A percentile compares a stretch with the other conserved stretches of the same genome.
Evolutionary conservation across 1,284 basidiomycete species (phyloP).

Genomic region (Trichosporon sp.): DNA sequence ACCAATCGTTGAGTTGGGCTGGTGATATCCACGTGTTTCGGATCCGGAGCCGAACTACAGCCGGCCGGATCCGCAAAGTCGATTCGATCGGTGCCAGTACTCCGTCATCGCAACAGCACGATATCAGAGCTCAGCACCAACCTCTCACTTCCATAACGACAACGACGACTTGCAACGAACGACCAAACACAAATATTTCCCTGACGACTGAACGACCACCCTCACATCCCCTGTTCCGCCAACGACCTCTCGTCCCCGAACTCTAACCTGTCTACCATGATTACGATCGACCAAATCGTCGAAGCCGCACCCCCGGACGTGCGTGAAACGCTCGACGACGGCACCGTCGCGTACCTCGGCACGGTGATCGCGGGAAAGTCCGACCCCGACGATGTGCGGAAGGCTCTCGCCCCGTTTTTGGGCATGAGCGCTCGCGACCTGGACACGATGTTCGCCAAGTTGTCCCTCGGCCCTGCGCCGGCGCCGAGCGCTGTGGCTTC

Average conservation of each 20-base stretch:
- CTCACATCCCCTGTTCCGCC: not conserved
- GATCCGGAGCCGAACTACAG: not conserved
- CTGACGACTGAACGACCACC: not conserved
- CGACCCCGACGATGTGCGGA: conserved; percentile 2
- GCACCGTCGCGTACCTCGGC: conserved; percentile 12
- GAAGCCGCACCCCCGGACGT: conserved; percentile 12
- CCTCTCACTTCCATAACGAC: not conserved
- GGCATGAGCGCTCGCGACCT: conserved; percentile 13
- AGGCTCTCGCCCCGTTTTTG: conserved; percentile 17
- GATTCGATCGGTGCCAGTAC: not conserved
- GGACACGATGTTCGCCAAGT: conserved; percentile 14
- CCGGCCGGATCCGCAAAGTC: not conserved
- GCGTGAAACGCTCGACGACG: conserved; percentile 18
- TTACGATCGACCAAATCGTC: conserved; percentile 16
- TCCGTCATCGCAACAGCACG: not conserved
- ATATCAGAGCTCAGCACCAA: not conserved
- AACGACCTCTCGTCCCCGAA: not conserved
- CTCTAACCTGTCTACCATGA: not conserved
- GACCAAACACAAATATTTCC: not conserved
- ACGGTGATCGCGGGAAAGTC: conserved; percentile 9
- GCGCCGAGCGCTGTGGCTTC: not conserved
- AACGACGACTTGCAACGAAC: not conserved
- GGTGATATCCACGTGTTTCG: not conserved
- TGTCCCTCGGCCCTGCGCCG: not conserved
- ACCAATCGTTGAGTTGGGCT: not conserved